Percentiles rank a stretch among this genome's conserved stretches.
phyloP scores from a whole-genome alignment of 495 filamentous ascomycete genomes.

The Neurospora hispaniola region DNA sequence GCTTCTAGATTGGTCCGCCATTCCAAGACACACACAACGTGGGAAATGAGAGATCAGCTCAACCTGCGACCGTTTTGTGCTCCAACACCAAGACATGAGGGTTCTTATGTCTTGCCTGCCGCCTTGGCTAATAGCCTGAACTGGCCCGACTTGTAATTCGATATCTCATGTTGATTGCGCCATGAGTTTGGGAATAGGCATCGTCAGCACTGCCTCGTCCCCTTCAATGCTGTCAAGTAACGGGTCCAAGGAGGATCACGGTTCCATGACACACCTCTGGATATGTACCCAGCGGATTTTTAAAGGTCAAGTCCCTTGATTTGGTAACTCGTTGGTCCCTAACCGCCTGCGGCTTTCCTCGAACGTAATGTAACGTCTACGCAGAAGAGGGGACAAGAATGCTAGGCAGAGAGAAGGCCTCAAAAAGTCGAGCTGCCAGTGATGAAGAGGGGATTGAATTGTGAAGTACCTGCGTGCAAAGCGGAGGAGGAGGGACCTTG shows the following conservation, averaged over 20 bases:
- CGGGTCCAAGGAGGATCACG: not conserved
- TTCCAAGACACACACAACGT: not conserved
- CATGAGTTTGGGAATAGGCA: not conserved
- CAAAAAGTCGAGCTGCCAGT: not conserved
- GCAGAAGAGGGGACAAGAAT: not conserved
- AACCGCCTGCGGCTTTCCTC: not conserved
- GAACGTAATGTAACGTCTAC: not conserved
- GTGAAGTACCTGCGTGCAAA: not conserved
- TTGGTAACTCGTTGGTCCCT: not conserved
- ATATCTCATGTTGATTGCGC: not conserved
- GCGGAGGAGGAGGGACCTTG: not conserved
- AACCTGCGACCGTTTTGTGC: not conserved
- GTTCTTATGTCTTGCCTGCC: not conserved
- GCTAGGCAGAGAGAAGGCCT: not conserved
- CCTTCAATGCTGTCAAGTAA: not conserved
- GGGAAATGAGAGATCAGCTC: not conserved
- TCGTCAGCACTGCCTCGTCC: not conserved
- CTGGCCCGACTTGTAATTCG: not conserved
- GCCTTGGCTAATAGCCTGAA: not conserved
- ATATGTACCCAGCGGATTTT: not conserved
- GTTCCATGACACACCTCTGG: not conserved
- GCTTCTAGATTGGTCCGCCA: not conserved
- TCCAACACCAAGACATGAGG: not conserved
- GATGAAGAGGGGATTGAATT: not conserved
- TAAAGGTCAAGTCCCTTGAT: not conserved